Base-by-base conservation (phyloP, 495 filamentous ascomycete genomes). In the Hypoxylon perforatum region DNA sequence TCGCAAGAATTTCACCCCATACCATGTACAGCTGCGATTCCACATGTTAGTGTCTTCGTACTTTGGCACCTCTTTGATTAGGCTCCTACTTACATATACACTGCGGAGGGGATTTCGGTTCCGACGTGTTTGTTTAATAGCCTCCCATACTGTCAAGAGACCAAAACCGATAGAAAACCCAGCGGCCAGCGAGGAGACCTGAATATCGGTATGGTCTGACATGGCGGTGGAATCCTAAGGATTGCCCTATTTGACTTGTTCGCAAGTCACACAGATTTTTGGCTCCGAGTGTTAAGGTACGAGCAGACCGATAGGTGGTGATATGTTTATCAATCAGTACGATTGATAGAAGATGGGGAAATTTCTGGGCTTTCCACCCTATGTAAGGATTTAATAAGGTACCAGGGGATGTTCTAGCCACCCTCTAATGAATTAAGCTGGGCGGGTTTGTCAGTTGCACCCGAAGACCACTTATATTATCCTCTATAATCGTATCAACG, bases 81-180 rank as follows among this genome's bases (percentile, higher is more conserved):
- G 12, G 2, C 18, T 46, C 54, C 23, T 70, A 58, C 28, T 72
- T 57, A 58, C 63, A 49, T 60, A 60, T 38, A 46, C 39, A 28
- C 75, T 78, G 39, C 60, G 55, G 30, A 72, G 53, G 12, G 75
- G 76, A 42, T 72, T 54, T 15, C 73, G 61, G 17, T 73, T 68
- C 23, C 75, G 57, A 28, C 59, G 44, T n/a, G 69, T 77, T 44
- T 79, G 76, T 11, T 64, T 69, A 17, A 72, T 66, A 1, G 77
- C 76, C 23, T 65, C 69, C 78, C 78, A 80, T 57, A 75, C 73
- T 36, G 78, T 80, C 48, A 80, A 66, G 38, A 77, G 60, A 2
- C 78, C 78, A 33, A 80, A 80, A 2, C 78, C 78, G 28, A 80
- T 55, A 17, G 78, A 80, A 45, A 80, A 80, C 15, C 78, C 78